Evolutionary conservation across 768 basidiomycete genomes (phyloP).

Genomic region (Pleurotus citrinopileatus): DNA sequence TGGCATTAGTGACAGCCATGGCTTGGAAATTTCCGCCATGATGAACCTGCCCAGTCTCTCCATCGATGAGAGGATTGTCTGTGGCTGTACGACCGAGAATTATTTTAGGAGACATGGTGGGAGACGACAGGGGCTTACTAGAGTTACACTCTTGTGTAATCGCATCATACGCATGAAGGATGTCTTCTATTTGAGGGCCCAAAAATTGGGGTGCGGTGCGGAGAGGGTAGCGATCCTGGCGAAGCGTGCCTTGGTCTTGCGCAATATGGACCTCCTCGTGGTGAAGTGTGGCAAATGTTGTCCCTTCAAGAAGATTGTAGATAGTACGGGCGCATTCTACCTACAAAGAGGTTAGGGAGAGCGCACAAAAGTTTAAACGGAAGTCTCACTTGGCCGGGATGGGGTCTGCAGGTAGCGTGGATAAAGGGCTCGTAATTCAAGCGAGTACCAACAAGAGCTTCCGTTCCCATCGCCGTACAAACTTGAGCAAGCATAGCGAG

Average conservation of each 20-base stretch:
- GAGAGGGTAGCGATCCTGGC: constrained; percentile 78
- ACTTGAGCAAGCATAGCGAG: constrained; percentile 66
- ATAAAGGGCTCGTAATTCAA: constrained; percentile 80
- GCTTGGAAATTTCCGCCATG: constrained; percentile 92
- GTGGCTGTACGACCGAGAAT: constrained; percentile 50
- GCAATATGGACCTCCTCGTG: constrained; percentile 73
- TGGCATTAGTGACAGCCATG: constrained; percentile 79
- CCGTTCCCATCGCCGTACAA: constrained; percentile 80
- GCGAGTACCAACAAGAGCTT: constrained; percentile 74
- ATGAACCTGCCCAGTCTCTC: constrained; percentile 61
- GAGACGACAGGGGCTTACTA: constrained; percentile 41
- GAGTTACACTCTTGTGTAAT: constrained; percentile 80
- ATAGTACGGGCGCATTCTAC: constrained; percentile 73
- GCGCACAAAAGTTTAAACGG: background rate
- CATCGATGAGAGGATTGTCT: constrained; percentile 83
- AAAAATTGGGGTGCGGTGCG: constrained; percentile 82
- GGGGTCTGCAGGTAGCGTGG: constrained; percentile 70
- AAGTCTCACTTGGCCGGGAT: constrained; percentile 65
- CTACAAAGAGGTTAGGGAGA: constrained; percentile 21
- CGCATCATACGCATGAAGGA: constrained; percentile 60
- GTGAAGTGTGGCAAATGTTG: constrained; percentile 60
- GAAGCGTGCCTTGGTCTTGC: constrained; percentile 69
- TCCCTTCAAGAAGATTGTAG: constrained; percentile 64
- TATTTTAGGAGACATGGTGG: background rate
- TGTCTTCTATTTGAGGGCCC: constrained; percentile 82